phyloP scores from a whole-genome alignment of 768 basidiomycete genomes.

The Amylocystis lapponica region DNA sequence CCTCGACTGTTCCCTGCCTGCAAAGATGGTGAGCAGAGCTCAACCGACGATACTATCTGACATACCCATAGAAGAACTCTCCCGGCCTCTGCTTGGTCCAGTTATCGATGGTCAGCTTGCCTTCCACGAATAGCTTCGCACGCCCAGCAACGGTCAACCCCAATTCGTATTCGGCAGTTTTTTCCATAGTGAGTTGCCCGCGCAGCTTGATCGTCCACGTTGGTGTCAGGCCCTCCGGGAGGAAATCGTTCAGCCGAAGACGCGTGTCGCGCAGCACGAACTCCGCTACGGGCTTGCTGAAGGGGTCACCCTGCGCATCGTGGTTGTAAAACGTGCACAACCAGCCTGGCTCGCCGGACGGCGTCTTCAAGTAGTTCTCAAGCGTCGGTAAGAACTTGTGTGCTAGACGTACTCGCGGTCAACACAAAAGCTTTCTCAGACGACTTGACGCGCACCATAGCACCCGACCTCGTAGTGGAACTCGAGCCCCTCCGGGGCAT shows the following conservation, averaged over 20 bases:
- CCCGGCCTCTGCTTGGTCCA: constrained; percentile 65
- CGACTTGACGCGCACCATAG: constrained; percentile 39
- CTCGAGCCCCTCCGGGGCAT: constrained; percentile 43
- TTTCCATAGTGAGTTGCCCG: constrained; percentile 45
- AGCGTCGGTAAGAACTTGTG: constrained; percentile 67
- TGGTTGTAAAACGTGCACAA: constrained; percentile 57
- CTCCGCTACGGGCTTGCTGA: constrained; percentile 36
- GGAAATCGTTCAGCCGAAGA: constrained; percentile 61
- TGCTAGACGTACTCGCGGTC: constrained; percentile 28
- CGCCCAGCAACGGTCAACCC: constrained; percentile 59
- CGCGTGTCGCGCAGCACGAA: constrained; percentile 54
- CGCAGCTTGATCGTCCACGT: constrained; percentile 54
- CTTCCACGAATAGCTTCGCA: constrained; percentile 59
- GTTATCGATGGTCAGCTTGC: constrained; percentile 58
- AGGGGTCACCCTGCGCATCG: constrained; percentile 40
- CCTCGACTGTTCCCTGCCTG: constrained; percentile 62
- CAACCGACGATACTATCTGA: neutral
- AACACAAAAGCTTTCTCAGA: neutral
- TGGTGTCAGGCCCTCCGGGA: constrained; percentile 47
- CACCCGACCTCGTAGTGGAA: constrained; percentile 59
- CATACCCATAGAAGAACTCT: constrained; percentile 66
- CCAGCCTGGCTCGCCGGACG: constrained; percentile 54
- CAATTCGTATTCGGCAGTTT: constrained; percentile 48
- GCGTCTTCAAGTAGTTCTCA: constrained; percentile 51
- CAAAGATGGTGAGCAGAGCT: neutral